Evolutionary conservation across 176 grass and related monocot species (phyloP), one percentile per base, ranked within the genome.

Genomic region (Miscanthus lutarioriparius): DNA sequence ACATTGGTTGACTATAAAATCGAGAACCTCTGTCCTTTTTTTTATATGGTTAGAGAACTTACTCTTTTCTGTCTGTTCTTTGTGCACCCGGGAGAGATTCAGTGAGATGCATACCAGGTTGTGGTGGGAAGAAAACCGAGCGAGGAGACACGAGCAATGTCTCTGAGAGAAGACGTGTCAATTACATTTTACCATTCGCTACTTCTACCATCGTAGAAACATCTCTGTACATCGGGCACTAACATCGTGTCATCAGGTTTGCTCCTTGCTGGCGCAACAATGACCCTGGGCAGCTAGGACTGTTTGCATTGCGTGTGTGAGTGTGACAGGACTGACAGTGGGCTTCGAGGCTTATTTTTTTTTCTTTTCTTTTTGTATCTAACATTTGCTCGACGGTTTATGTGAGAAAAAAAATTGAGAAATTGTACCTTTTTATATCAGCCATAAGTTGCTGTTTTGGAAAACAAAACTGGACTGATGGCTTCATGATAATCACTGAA

Each of bases 101-200:
- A 91, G 89, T 17, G 94, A 97, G 80, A 90, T 92, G 90, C 83
- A 94, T 76, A 92, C 94, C 32, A 90, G 89, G 72, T 36, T 90
- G 76, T 97, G 94, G 94, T 97, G 94, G 92, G 90, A 92, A 74
- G 87, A 97, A 70, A 94, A 97, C 72, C 88, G 90, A 26, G 62
- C 83, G 5, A 90, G 94, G 63, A 94, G 94, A 90, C 90, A 97
- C 45, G 89, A 92, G 45, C 92, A 92, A 20, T 97, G 94, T 94
- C 94, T 97, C 74, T 94, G 86, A 87, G 64, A 72, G 75, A 66
- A 59, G 51, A 66, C 26, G 4, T 76, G 40, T 32, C 22, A 51
- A 22, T 19, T 51, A 79, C 10, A 51, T 80, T 80, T 89, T 49
- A 77, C 22, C n/a, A 63, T 26, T 13, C 17, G 47, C 49, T 80